Evolutionary conservation across 1,284 basidiomycete genomes (phyloP).

Genomic region (Hymenochaete sp.): DNA sequence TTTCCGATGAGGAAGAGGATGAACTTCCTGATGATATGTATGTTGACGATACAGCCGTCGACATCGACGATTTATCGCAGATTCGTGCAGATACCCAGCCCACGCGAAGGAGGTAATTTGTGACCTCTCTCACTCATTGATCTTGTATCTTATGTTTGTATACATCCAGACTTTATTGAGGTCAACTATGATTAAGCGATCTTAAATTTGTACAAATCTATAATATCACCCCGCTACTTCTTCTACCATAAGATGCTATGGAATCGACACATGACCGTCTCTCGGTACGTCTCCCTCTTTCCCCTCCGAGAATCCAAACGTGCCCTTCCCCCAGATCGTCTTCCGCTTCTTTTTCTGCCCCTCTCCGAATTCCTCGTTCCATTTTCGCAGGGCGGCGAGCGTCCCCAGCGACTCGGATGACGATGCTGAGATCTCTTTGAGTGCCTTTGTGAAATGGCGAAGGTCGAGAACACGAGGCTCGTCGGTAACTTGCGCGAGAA

Average conservation of each 20-base stretch:
- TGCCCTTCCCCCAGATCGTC: constrained; percentile 65
- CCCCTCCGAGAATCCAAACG: constrained; percentile 64
- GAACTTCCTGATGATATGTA: constrained; percentile 31
- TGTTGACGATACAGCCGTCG: constrained; percentile 22
- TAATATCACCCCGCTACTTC: too few relatives aligned
- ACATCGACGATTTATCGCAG: constrained; percentile 22
- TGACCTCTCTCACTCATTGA: neutral
- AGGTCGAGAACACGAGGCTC: constrained; percentile 39
- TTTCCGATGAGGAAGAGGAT: constrained; percentile 26
- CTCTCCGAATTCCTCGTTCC: constrained; percentile 90
- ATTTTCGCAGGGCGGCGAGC: constrained; percentile 75
- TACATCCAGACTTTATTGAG: neutral
- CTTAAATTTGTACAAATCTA: too few relatives aligned
- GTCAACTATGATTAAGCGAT: too few relatives aligned
- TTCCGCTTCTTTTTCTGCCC: constrained; percentile 53
- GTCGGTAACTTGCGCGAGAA: neutral
- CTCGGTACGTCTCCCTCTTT: constrained; percentile 28
- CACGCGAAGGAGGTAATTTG: too few relatives aligned
- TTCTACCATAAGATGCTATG: too few relatives aligned
- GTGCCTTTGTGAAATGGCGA: constrained; percentile 72
- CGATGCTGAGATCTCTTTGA: constrained; percentile 81
- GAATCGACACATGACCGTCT: constrained; percentile 42
- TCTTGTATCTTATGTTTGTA: neutral
- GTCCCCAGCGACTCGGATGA: constrained; percentile 75
- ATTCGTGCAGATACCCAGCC: constrained; percentile 21